These are phyloP conservation scores for Kluyveromyces sp. DNA, from an alignment of 1,139 yeast genomes.

Conservation along the genomic window DNA sequence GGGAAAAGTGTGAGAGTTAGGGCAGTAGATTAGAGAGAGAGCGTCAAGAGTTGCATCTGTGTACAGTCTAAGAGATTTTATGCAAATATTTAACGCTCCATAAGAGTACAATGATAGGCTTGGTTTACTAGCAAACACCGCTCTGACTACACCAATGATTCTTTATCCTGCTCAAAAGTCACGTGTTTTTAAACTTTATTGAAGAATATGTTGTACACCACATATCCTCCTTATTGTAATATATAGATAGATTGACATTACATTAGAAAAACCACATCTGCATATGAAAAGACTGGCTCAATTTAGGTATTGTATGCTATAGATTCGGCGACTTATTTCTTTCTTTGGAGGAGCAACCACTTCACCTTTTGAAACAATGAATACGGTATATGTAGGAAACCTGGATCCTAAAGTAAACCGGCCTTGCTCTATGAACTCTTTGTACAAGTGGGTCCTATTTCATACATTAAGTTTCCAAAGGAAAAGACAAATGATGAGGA, in stretches of 20 bases:
- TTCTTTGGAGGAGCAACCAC: too few species aligned
- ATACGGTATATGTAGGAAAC: constrained; percentile 77
- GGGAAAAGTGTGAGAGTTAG: not conserved
- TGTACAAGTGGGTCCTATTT: constrained; percentile 78
- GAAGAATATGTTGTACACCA: not conserved
- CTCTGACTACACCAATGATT: too few species aligned
- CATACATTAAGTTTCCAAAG: constrained; percentile 64
- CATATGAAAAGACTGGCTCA: too few species aligned
- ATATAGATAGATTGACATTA: not conserved
- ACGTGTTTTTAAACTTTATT: not conserved
- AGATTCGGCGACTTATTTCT: too few species aligned
- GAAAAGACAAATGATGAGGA: constrained; percentile 54
- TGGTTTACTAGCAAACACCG: not conserved
- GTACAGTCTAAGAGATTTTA: too few species aligned
- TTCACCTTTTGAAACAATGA: not conserved
- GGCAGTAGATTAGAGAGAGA: not conserved
- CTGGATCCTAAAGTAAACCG: constrained; percentile 70
- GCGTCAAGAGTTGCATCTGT: too few species aligned
- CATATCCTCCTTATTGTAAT: not conserved
- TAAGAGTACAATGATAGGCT: not conserved
- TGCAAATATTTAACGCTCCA: too few species aligned
- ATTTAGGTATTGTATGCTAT: too few species aligned
- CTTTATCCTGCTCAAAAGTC: not conserved
- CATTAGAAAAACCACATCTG: too few species aligned
- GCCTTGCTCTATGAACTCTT: constrained; percentile 68